Evolutionary conservation across 2,329 filamentous ascomycete species (phyloP), one percentile per base, ranked within the genome.

Genomic region (Bipolaris cookei): DNA sequence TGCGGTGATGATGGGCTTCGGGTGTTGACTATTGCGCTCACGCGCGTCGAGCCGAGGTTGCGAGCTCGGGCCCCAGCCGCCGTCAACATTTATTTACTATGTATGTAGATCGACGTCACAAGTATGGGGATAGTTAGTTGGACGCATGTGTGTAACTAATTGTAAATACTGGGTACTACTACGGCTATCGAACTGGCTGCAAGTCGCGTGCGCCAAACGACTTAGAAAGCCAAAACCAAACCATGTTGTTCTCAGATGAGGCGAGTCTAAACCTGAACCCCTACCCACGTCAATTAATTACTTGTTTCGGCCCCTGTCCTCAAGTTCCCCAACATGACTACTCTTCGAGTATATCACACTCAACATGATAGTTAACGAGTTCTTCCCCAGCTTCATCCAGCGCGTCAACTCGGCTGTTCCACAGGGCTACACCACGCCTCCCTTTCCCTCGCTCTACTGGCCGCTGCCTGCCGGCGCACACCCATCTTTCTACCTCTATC

Each of bases 391-490:
- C 64, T 81, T 82, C 68, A 74, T 81, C 50, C 78, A 78, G 60
- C 78, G 77, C 62, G 66, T 78, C 55, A 77, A 81, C 64, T 78
- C 78, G 45, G 75, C 79, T 18, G 78, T 79, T 49, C 84, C 84
- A 1, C 75, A 80, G 32, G 82, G 82, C 73, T 95, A 96, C 79
- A 75, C 77, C 23, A 84, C 85, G 20, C 92, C 92, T 18, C 75
- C 80, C 4, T 97, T 96, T 72, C 92, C 92, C 1, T 91, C 90
- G 35, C 87, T 97, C 58, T 92, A 92, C 79, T 89, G 91, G 85
- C 87, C 89, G 32, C 79, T 88, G 43, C 82, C 83, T 21, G 81
- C 88, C 11, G 75, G 76, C 56, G 79, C 83, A 42, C 83, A 84
- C 58, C 84, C 86, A 35, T 78, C 82, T 32, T 78, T 79, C 61